A percentile compares a stretch with the other conserved stretches of the same genome.
Evolutionary conservation across 1,284 basidiomycete genomes (phyloP).

Genomic region (Xerocomus amazonicus): DNA sequence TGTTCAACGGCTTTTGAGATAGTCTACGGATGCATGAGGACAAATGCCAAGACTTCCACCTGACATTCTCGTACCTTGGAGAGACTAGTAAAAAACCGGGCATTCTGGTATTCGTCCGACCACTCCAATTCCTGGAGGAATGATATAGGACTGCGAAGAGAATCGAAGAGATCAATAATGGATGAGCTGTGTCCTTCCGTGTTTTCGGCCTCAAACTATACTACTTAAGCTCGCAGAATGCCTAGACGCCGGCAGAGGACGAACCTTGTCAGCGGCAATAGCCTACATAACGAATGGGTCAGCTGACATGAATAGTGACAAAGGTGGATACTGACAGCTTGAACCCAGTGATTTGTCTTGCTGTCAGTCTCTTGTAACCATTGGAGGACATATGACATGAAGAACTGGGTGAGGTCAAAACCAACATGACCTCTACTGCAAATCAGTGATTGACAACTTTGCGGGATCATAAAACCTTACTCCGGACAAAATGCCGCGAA

Average conservation of each 20-base stretch:
- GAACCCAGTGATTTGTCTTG: conserved; percentile 93
- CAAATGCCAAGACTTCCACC: neutral
- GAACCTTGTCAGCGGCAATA: conserved; percentile 82
- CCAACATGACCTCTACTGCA: conserved; percentile 44
- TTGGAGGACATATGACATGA: conserved; percentile 84
- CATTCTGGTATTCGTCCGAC: conserved; percentile 88
- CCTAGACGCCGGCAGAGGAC: conserved; percentile 11
- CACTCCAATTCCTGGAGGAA: conserved; percentile 90
- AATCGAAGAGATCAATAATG: conserved; percentile 94
- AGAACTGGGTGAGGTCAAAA: conserved; percentile 75
- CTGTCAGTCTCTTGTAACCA: conserved; percentile 90
- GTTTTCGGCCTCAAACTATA: conserved; percentile 81
- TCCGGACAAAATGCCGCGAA: conserved; percentile 75
- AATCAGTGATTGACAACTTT: conserved; percentile 9
- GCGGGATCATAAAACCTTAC: conserved; percentile 41
- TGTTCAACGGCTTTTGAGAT: conserved; percentile 90
- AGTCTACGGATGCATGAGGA: conserved; percentile 49
- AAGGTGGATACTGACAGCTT: conserved; percentile 57
- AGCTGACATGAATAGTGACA: neutral
- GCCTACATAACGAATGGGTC: conserved; percentile 48
- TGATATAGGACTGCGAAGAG: conserved; percentile 84
- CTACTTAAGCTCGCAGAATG: conserved; percentile 7
- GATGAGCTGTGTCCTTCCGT: conserved; percentile 89
- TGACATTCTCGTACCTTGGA: conserved; percentile 58
- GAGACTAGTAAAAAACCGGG: conserved; percentile 84